A percentile compares a stretch with the other conserved stretches of the same genome.
These are phyloP conservation scores for Tylopilus intermedius DNA, from an alignment of 768 basidiomycete genomes.

Conservation along the genomic window DNA sequence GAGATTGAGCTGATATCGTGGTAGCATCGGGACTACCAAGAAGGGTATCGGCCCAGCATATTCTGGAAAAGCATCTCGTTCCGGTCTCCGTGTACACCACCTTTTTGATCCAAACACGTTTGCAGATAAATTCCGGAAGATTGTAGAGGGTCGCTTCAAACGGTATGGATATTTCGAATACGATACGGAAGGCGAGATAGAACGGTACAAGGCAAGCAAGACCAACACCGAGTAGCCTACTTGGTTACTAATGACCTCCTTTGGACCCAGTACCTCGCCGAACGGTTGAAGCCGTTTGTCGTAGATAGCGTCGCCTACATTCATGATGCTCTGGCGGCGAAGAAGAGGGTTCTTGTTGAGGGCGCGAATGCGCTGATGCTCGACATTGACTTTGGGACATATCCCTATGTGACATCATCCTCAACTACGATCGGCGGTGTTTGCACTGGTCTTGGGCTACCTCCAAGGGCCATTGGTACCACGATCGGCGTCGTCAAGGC, in stretches of 20 bases:
- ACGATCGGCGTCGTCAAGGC: slow-evolving; percentile 95
- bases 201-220: slow-evolving; percentile 76
- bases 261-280: slow-evolving; percentile 62
- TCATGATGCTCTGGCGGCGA: slow-evolving; percentile 68
- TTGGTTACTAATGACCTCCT: not conserved
- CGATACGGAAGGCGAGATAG: slow-evolving; percentile 94
- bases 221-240: not conserved
- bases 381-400: slow-evolving; percentile 96
- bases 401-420: slow-evolving; percentile 95
- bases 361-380: slow-evolving; percentile 99
- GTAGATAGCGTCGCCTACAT: slow-evolving; percentile 84
- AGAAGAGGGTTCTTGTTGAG: slow-evolving; percentile 86
- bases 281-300: slow-evolving; percentile 81
- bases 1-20: not conserved
- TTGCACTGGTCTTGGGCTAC: slow-evolving; percentile 95
- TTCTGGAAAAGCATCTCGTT: slow-evolving; percentile 94
- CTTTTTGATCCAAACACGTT: slow-evolving; percentile 85
- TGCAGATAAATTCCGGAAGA: slow-evolving; percentile 85
- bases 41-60: slow-evolving; percentile 98
- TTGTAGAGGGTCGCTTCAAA: slow-evolving; percentile 97
- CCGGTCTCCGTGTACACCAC: slow-evolving; percentile 94
- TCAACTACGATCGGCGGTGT: slow-evolving; percentile 93
- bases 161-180: slow-evolving; percentile 98
- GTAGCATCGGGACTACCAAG: slow-evolving; percentile 94
- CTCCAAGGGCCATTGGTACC: slow-evolving; percentile 81